Conservation (phyloP, 306 rosid genomes). For the cucumber (Cucumis sativus) region Cucumber_9930_V3 NC_026655.2:1622501-1623000, state of each 20-base stretch:
- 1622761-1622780: background rate
- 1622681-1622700: slow-evolving; percentile 27
- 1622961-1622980: background rate
- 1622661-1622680: background rate
- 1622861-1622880: slow-evolving; percentile 13
- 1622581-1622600: slow-evolving; percentile 31
- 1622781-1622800: slow-evolving; percentile 1
- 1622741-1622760: background rate
- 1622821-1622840: slow-evolving; percentile 21
- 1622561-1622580: slow-evolving; percentile 24
- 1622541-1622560: background rate
- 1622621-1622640: background rate
- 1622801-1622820: slow-evolving; percentile 13
- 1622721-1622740: slow-evolving; percentile 33
- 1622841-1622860: slow-evolving; percentile 11
- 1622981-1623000: background rate
- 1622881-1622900: slow-evolving; percentile 18
- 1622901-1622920: slow-evolving; percentile 23
- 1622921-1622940: background rate
- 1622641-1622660: slow-evolving; percentile 6
- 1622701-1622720: slow-evolving; percentile 21
- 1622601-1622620: slow-evolving; percentile 13
- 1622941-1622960: background rate
- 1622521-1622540: slow-evolving; percentile 30
- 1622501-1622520: slow-evolving; percentile 4